phyloP scores from a whole-genome alignment of 306 rosid species.

The Quercus wislizeni region DNA sequence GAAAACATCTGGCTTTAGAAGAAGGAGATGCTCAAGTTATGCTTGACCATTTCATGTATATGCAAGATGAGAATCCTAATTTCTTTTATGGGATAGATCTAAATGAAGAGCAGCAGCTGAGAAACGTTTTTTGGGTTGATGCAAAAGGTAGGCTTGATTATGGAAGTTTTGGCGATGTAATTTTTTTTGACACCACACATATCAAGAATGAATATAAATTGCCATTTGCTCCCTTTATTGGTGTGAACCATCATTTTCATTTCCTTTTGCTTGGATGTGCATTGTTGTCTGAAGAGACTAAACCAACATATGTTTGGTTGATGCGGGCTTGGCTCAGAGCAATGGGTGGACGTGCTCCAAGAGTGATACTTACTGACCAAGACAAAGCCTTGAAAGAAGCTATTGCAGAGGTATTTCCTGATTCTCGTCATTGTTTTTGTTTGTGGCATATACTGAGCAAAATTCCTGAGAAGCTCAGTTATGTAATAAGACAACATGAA shows the following conservation, averaged over 20 bases:
- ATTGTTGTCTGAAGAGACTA: slow-evolving; percentile 43
- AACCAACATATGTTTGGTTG: slow-evolving; percentile 40
- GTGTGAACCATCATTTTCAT: slow-evolving; percentile 47
- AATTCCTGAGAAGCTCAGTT: slow-evolving; percentile 43
- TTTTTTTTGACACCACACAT: slow-evolving; percentile 39
- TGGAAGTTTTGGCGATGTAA: slow-evolving; percentile 39
- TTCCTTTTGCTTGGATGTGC: slow-evolving; percentile 42
- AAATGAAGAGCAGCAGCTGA: slow-evolving; percentile 41
- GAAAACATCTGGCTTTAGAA: slow-evolving; percentile 26
- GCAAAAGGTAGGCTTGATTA: slow-evolving; percentile 45
- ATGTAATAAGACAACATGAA: slow-evolving; percentile 33
- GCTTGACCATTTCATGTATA: slow-evolving; percentile 35
- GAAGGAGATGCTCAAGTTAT: slow-evolving; percentile 41
- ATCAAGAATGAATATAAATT: slow-evolving; percentile 39
- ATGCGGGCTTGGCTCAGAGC: slow-evolving; percentile 47
- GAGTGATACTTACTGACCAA: slow-evolving; percentile 37
- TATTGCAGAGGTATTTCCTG: slow-evolving; percentile 36
- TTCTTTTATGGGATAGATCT: slow-evolving; percentile 51
- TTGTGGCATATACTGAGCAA: slow-evolving; percentile 48
- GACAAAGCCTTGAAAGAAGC: slow-evolving; percentile 40
- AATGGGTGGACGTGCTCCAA: slow-evolving; percentile 45
- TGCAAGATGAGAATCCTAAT: slow-evolving; percentile 51
- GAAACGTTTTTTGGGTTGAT: slow-evolving; percentile 51
- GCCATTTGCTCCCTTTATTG: slow-evolving; percentile 44
- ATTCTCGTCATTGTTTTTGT: slow-evolving; percentile 44